Base-by-base conservation (phyloP, 2,329 filamentous ascomycete genomes). In the Botrytis galanthina region DNA sequence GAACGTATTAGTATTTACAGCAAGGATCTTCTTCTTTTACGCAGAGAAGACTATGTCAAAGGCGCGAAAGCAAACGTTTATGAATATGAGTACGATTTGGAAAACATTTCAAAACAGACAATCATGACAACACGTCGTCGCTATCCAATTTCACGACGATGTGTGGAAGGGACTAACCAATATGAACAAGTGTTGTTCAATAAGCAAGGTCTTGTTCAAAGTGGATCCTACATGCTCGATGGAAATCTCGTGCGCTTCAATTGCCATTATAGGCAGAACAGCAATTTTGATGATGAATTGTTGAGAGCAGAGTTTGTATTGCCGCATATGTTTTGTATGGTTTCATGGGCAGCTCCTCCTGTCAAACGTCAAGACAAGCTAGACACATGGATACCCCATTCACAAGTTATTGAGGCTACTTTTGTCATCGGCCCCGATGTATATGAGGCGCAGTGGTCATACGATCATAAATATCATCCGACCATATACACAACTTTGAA, bases 371-470 rank as follows among this genome's bases (percentile, higher is more conserved):
- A 84, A 5, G 83, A 87, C 75, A 87, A 86, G 78, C 81, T 84
- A 72, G 84, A 87, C 68, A 82, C 84, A 61, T 87, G 86, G 86
- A 86, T 88, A 64, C 86, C 86, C 16, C 84, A 86, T 75, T 83
- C 86, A n/a, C 85, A 86, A 73, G 85, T 88, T 6, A 85, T 84
- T 2, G 84, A 87, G 78, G 86, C 86, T n/a, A 87, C 84, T 0
- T 87, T 87, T 73, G 84, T 87, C 1, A 83, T 87, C 64, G 85
- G 84, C 9, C 79, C 85, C 5, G 84, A 87, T 75, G 84, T 87
- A 7, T 88, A 86, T 75, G 84, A 87, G 77, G 84, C 84, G 74
- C 83, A 82, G 77, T 85, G 83, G 81, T 75, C 82, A 22, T 85
- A 85, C 69, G 84, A 85, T 73, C 84, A 85, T 75, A 84, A 85